A percentile compares a stretch with the other conserved stretches of the same genome.
Evolutionary conservation across 164 flowering plant species (phyloP).

Genomic region (Kingdonia uniflora): DNA sequence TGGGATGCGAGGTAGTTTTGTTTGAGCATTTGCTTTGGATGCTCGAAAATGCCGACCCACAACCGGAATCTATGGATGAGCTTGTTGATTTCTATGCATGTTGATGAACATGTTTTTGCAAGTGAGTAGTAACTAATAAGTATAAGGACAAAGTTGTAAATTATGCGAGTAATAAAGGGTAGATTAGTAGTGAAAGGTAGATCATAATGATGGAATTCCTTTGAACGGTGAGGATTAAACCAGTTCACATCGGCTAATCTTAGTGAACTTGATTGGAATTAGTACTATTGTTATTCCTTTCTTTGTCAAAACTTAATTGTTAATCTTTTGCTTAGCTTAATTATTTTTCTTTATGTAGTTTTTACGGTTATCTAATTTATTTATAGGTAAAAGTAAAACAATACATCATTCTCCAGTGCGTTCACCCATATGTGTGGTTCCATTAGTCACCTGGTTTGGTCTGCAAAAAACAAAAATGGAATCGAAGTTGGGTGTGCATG

Average conservation of each 20-base stretch:
- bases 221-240: constrained; percentile 18
- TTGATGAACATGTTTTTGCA: constrained; percentile 1
- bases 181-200: background rate
- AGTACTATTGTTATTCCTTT: background rate
- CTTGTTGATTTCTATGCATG: constrained; percentile 65
- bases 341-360: too few relatives aligned
- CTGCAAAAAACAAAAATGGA: too few relatives aligned
- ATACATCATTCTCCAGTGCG: too few relatives aligned
- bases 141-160: background rate
- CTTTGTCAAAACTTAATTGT: background rate
- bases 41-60: constrained; percentile 67
- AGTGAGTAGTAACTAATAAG: background rate
- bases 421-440: too few relatives aligned
- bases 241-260: constrained; percentile 12
- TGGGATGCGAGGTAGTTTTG: constrained; percentile 82
- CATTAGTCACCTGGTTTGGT: too few relatives aligned
- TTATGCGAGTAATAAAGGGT: background rate
- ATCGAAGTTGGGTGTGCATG: too few relatives aligned
- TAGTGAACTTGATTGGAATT: constrained; percentile 6
- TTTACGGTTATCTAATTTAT: too few relatives aligned
- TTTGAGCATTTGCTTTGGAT: constrained; percentile 95
- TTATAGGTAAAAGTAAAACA: too few relatives aligned
- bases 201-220: background rate
- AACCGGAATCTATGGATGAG: constrained; percentile 57
- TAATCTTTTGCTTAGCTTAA: background rate